A percentile compares a stretch with the other conserved stretches of the same genome.
These are phyloP conservation scores for Wickerhamiella sergipiensis DNA, from an alignment of 805 yeast genomes.

Conservation along the genomic window DNA sequence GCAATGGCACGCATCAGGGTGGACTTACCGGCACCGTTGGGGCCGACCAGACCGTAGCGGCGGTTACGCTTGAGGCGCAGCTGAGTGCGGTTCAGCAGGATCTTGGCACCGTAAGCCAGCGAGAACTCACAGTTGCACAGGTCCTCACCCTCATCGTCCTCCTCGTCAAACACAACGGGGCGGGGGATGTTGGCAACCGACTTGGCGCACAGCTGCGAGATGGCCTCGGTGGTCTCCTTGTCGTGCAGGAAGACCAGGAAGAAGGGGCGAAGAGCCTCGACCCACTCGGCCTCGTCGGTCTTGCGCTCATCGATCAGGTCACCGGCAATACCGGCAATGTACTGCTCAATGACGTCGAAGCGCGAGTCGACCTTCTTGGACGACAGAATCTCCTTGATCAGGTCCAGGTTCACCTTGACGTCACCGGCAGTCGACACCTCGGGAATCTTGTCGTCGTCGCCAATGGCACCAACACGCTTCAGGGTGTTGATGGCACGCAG, in stretches of 20 bases:
- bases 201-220: slow-evolving; percentile 89
- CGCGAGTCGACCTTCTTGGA: slow-evolving; percentile 51
- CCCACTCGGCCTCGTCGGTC: slow-evolving; percentile 88
- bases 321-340: slow-evolving; percentile 95
- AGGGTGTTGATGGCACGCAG: slow-evolving; percentile 92
- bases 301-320: slow-evolving; percentile 96
- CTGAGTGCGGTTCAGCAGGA: slow-evolving; percentile 98
- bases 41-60: slow-evolving; percentile 91
- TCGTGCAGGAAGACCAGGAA: slow-evolving; percentile 93
- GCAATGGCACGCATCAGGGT: slow-evolving; percentile 95
- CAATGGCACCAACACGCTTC: slow-evolving; percentile 97
- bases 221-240: slow-evolving; percentile 73
- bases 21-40: slow-evolving; percentile 98
- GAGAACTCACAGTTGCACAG: slow-evolving; percentile 99
- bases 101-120: slow-evolving; percentile 99
- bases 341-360: slow-evolving; percentile 64
- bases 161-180: slow-evolving; percentile 78
- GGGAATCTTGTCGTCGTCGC: slow-evolving; percentile 80
- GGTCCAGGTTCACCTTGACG: slow-evolving; percentile 69
- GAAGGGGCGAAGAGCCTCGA: slow-evolving; percentile 77
- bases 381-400: slow-evolving; percentile 60
- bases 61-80: slow-evolving; percentile 90
- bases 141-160: slow-evolving; percentile 98
- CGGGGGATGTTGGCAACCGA: slow-evolving; percentile 97
- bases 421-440: slow-evolving; percentile 99